phyloP scores from a whole-genome alignment of 83 land plant genomes.

The Diphasiastrum complanatum region DNA sequence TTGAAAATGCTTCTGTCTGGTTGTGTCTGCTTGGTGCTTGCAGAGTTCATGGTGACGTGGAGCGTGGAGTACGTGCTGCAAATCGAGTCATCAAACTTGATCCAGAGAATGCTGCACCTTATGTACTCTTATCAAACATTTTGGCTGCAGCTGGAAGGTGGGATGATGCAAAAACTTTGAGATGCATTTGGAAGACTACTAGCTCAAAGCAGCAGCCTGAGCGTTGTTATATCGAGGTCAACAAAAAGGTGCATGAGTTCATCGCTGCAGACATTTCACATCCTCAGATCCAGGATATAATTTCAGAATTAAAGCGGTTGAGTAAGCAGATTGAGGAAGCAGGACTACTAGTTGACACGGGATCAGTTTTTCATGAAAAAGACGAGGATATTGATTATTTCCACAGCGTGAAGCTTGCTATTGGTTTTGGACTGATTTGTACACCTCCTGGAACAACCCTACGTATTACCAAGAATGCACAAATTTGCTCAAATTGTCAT shows the following conservation, averaged over 20 bases:
- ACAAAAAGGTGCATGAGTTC: slow-evolving; percentile 5
- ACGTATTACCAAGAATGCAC: not conserved
- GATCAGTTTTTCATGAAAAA: not conserved
- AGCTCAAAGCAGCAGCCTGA: too few relatives aligned
- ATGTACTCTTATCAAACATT: too few relatives aligned
- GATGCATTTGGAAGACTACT: too few relatives aligned
- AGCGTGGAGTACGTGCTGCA: too few relatives aligned
- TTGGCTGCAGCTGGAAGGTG: too few relatives aligned
- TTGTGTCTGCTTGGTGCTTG: too few relatives aligned
- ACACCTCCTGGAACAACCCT: not conserved
- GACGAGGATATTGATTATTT: not conserved
- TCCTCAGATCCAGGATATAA: not conserved
- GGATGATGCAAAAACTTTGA: too few relatives aligned
- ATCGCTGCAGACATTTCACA: not conserved
- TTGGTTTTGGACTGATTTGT: slow-evolving; percentile 1
- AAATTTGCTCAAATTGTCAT: not conserved
- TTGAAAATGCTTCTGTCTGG: too few relatives aligned
- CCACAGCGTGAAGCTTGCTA: slow-evolving; percentile 5
- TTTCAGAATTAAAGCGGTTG: not conserved
- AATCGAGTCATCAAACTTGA: too few relatives aligned
- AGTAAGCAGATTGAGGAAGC: not conserved
- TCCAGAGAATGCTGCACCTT: too few relatives aligned
- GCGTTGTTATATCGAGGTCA: slow-evolving; percentile 8
- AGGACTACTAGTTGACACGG: not conserved
- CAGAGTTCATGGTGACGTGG: too few relatives aligned